Evolutionary conservation across 176 grass and related monocot species (phyloP).

Genomic region (Musa itinerans): DNA sequence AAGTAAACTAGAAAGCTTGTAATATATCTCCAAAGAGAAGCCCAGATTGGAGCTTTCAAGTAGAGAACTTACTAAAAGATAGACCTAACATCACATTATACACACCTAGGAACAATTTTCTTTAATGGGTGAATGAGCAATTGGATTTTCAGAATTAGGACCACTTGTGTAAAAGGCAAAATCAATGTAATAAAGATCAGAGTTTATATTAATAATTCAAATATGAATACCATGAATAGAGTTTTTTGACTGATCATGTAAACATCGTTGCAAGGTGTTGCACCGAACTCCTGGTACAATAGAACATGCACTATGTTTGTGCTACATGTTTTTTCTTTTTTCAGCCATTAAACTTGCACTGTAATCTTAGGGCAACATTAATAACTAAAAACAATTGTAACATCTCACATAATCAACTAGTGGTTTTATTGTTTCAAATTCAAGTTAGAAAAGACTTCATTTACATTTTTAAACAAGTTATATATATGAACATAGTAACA

Average conservation of each 20-base stretch:
- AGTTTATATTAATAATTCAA: not conserved
- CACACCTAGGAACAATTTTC: not conserved
- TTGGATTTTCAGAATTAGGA: not conserved
- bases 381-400: not conserved
- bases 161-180: not conserved
- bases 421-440: not conserved
- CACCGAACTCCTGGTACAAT: not conserved
- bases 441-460: not conserved
- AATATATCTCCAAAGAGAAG: not conserved
- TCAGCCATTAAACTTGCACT: not conserved
- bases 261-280: not conserved
- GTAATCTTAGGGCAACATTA: not conserved
- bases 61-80: not conserved
- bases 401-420: not conserved
- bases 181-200: not conserved
- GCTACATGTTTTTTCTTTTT: not conserved
- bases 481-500: not conserved
- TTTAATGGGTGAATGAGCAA: not conserved
- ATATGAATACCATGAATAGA: not conserved
- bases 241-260: too few species aligned
- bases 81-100: not conserved
- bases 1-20: not conserved
- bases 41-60: not conserved
- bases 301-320: not conserved
- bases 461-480: not conserved